phyloP scores from a whole-genome alignment of 305 asterid species.

The Stenogyne calaminthoides region DNA sequence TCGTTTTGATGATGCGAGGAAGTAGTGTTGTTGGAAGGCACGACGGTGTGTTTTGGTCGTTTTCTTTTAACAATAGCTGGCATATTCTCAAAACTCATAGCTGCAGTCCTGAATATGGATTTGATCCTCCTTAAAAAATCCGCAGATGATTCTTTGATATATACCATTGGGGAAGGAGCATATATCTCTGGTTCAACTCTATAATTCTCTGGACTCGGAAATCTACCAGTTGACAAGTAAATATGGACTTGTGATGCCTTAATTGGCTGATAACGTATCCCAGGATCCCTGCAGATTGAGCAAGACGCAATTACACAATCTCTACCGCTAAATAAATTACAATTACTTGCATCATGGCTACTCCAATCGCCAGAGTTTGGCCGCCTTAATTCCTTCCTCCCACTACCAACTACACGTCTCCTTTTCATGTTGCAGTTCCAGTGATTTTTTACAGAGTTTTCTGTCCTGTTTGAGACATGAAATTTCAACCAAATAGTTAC shows the following conservation, averaged over 20 bases:
- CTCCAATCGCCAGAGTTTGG: too few relatives aligned
- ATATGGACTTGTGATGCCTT: background rate
- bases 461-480: slow-evolving; percentile 31
- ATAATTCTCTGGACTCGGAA: too few relatives aligned
- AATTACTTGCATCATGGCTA: too few relatives aligned
- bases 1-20: too few relatives aligned
- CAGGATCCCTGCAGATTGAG: background rate
- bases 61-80: slow-evolving; percentile 47
- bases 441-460: slow-evolving; percentile 52
- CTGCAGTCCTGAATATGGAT: slow-evolving; percentile 38
- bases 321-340: too few relatives aligned
- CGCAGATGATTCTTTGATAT: background rate
- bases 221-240: slow-evolving; percentile 4
- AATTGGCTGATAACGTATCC: slow-evolving; percentile 48
- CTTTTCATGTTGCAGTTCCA: slow-evolving; percentile 57
- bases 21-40: too few relatives aligned
- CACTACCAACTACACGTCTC: background rate
- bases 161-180: background rate
- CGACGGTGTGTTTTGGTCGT: slow-evolving; percentile 18
- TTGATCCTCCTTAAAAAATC: slow-evolving; percentile 22
- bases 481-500: too few relatives aligned
- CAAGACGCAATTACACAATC: too few relatives aligned
- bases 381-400: background rate
- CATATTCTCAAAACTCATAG: slow-evolving; percentile 33
- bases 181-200: background rate